Base-by-base conservation (phyloP, 2,329 filamentous ascomycete genomes). In the Aspergillus pseudoviridinutans region DNA sequence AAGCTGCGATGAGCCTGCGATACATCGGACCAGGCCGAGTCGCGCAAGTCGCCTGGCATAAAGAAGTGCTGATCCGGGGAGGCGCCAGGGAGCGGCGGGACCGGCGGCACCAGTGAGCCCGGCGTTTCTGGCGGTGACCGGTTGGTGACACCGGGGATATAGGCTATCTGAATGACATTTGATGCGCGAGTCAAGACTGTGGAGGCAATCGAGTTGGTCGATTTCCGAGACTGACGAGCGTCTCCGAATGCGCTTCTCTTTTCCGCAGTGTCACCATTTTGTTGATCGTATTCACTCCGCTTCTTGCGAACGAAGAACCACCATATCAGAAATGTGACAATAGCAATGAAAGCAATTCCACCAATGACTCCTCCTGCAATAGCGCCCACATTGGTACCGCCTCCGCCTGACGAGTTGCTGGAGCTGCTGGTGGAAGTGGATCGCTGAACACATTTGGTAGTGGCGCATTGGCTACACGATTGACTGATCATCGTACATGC, bases 81-180 rank as follows among this genome's bases (percentile, higher is more conserved):
- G 47, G 79, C 78, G 53, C 80, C 86, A 50, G 94, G 93, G 60
- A 97, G 91, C 17, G 93, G 92, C 46, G 94, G 94, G 4, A 99
- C 92, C 0, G 93, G 93, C n/a, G 92, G 92, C 4, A 95, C 89
- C 52, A 93, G 83, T 22, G 91, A 79, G 42, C 86, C 87, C 3
- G 91, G 90, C 0, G 91, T 93, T n/a, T 89, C 87, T 4, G 90
- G 89, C 7, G 88, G 87, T 12, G 92, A 92, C 64, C 93, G 86
- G 77, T 97, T 97, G 59, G 91, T 97, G 68, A 97, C 92, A 59
- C 94, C 94, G 14, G 94, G 94, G 64, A 99, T 97, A 75, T 97
- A 99, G 56, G 94, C 94, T 76, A 99, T 99, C 77, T 97, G 94
- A 68, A 99, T 99, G 72, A 99, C 93, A 79, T 99, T 99, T 69